phyloP scores from a whole-genome alignment of 2,329 filamentous ascomycete genomes.

The Albophoma yamanashiensis region DNA sequence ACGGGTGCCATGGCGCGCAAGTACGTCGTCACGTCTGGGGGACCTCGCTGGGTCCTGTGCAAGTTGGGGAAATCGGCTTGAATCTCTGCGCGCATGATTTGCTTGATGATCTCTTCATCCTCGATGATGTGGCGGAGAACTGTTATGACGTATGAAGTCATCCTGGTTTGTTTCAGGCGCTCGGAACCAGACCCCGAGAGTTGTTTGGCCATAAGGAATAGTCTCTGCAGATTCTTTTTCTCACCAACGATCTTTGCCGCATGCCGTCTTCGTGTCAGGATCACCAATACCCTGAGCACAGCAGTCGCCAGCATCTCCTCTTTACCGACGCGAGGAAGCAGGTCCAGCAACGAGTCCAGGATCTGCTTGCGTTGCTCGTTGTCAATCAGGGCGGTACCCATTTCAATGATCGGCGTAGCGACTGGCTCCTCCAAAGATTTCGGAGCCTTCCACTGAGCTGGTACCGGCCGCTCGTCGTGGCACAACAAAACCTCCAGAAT shows the following conservation, averaged over 20 bases:
- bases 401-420: slow-evolving; percentile 48
- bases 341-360: slow-evolving; percentile 67
- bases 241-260: slow-evolving; percentile 71
- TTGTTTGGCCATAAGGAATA: slow-evolving; percentile 95
- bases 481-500: slow-evolving; percentile 86
- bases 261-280: slow-evolving; percentile 69
- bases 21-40: slow-evolving; percentile 60
- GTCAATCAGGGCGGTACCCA: slow-evolving; percentile 43
- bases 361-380: slow-evolving; percentile 58
- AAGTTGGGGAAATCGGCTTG: slow-evolving; percentile 59
- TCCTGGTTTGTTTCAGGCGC: slow-evolving; percentile 48
- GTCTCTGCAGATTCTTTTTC: slow-evolving; percentile 76
- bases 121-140: slow-evolving; percentile 89
- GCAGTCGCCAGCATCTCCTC: slow-evolving; percentile 78
- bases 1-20: slow-evolving; percentile 68
- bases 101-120: slow-evolving; percentile 80
- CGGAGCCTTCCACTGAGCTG: slow-evolving; percentile 59
- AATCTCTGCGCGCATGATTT: slow-evolving; percentile 88
- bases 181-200: slow-evolving; percentile 69
- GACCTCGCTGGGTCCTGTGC: slow-evolving; percentile 36
- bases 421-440: slow-evolving; percentile 36
- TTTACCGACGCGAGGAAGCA: slow-evolving; percentile 79
- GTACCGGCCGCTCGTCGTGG: slow-evolving; percentile 72
- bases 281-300: slow-evolving; percentile 71
- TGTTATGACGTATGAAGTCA: slow-evolving; percentile 61